These are phyloP conservation scores for Marasmius oreades DNA, from an alignment of 1,284 basidiomycete genomes.

Conservation along the genomic window DNA sequence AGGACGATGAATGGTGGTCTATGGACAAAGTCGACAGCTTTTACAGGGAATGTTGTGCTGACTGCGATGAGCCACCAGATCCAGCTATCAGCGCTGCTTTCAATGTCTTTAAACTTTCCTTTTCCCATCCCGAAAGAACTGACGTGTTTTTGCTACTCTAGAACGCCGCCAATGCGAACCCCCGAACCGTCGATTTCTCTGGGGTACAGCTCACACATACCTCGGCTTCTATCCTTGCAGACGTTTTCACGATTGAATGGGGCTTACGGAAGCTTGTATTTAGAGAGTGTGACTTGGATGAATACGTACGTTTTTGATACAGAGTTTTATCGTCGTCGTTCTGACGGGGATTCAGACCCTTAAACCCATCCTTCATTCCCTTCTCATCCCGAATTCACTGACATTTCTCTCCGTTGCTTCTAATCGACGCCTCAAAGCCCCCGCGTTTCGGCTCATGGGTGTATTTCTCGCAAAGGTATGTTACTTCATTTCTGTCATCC, in stretches of 20 bases:
- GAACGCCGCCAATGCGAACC: conserved; percentile 50
- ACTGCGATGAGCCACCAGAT: conserved; percentile 71
- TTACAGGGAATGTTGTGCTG: conserved; percentile 77
- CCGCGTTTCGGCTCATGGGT: conserved; percentile 80
- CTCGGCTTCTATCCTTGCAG: conserved; percentile 77
- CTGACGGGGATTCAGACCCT: conserved; percentile 48
- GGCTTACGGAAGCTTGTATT: conserved; percentile 80
- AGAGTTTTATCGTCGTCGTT: neutral
- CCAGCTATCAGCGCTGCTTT: conserved; percentile 66
- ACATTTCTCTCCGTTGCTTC: conserved; percentile 85
- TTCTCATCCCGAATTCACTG: conserved; percentile 82
- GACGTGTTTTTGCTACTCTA: conserved; percentile 22
- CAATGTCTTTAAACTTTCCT: conserved; percentile 47
- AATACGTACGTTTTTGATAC: conserved; percentile 50
- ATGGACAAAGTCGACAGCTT: conserved; percentile 77
- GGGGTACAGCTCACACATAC: conserved; percentile 70
- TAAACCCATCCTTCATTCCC: conserved; percentile 87
- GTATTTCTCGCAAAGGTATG: conserved; percentile 74
- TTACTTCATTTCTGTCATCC: conserved; percentile 7
- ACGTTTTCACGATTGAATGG: conserved; percentile 89
- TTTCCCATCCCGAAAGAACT: conserved; percentile 1
- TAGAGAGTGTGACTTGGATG: conserved; percentile 78
- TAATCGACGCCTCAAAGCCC: conserved; percentile 76
- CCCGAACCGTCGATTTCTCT: conserved; percentile 74
- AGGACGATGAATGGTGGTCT: conserved; percentile 70